Percentiles rank a stretch among this genome's conserved stretches.
Conservation (phyloP, 179 eudicot genomes). For the Carnegiea gigantea region DNA sequence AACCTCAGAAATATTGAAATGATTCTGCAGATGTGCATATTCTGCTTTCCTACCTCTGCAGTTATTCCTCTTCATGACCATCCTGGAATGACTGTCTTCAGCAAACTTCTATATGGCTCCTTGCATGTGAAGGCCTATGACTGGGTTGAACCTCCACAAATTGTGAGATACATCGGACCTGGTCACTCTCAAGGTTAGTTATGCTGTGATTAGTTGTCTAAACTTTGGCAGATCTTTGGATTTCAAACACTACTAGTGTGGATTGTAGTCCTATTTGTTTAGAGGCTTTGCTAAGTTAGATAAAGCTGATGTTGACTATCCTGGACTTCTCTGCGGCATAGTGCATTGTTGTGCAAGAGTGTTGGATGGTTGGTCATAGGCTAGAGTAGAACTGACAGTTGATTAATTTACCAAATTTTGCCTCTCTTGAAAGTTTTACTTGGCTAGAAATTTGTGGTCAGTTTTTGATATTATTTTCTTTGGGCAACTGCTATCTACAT, state of each 20-base stretch:
- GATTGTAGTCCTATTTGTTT: not conserved
- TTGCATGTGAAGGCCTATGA: slow-evolving; percentile 95
- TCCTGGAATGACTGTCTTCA: slow-evolving; percentile 96
- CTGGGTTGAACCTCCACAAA: slow-evolving; percentile 83
- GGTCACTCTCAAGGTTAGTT: slow-evolving; percentile 50
- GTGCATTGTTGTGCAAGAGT: not conserved
- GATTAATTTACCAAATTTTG: not conserved
- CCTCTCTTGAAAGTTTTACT: not conserved
- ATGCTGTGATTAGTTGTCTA: not conserved
- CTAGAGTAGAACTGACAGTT: not conserved
- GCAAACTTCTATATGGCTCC: slow-evolving; percentile 95
- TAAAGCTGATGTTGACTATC: not conserved
- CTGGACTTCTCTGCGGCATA: not conserved
- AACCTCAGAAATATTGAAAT: slow-evolving; percentile 14
- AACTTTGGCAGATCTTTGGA: not conserved
- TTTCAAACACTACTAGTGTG: not conserved
- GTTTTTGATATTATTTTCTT: not conserved
- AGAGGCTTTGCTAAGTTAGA: not conserved
- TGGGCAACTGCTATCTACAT: not conserved
- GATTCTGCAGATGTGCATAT: slow-evolving; percentile 85
- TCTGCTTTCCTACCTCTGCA: slow-evolving; percentile 87
- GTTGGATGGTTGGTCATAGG: not conserved
- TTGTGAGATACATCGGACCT: slow-evolving; percentile 42
- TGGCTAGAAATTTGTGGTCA: not conserved
- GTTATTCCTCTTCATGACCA: slow-evolving; percentile 97